A percentile compares a stretch with the other conserved stretches of the same genome.
These are phyloP conservation scores for Meredithiella fracta DNA, from an alignment of 2,329 filamentous ascomycete genomes.

Conservation along the genomic window DNA sequence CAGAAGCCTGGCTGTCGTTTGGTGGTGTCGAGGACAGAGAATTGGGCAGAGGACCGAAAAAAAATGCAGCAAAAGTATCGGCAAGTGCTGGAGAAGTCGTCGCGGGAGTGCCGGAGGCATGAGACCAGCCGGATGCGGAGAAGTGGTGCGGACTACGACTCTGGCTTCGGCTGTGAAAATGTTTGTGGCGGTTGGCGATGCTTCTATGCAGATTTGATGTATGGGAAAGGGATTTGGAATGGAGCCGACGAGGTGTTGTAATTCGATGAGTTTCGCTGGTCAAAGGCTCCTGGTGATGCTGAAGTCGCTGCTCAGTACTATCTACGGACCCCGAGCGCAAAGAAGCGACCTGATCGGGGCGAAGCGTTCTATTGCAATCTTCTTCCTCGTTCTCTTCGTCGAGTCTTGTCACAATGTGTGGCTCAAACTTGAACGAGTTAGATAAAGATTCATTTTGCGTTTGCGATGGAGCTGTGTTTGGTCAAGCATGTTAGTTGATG, in stretches of 20 bases:
- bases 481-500: constrained; percentile 12
- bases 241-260: neutral
- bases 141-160: constrained; percentile 1
- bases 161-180: constrained; percentile 4
- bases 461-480: constrained; percentile 38
- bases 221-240: constrained; percentile 1
- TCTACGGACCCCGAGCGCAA: neutral
- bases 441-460: constrained; percentile 38
- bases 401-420: constrained; percentile 33
- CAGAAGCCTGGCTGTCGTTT: neutral
- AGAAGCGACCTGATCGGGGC: constrained; percentile 21
- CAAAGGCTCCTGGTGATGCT: neutral
- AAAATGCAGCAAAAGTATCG: neutral
- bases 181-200: neutral
- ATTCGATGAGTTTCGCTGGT: neutral
- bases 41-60: neutral
- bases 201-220: neutral
- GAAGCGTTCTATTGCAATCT: constrained; percentile 36
- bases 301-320: neutral
- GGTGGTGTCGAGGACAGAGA: neutral
- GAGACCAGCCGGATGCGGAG: neutral
- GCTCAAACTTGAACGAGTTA: constrained; percentile 36
- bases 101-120: constrained; percentile 1
- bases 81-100: neutral
- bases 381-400: constrained; percentile 36